A percentile compares a stretch with the other conserved stretches of the same genome.
phyloP scores from a whole-genome alignment of 2,329 filamentous ascomycete genomes.

The Stachybotrys echinatus region DNA sequence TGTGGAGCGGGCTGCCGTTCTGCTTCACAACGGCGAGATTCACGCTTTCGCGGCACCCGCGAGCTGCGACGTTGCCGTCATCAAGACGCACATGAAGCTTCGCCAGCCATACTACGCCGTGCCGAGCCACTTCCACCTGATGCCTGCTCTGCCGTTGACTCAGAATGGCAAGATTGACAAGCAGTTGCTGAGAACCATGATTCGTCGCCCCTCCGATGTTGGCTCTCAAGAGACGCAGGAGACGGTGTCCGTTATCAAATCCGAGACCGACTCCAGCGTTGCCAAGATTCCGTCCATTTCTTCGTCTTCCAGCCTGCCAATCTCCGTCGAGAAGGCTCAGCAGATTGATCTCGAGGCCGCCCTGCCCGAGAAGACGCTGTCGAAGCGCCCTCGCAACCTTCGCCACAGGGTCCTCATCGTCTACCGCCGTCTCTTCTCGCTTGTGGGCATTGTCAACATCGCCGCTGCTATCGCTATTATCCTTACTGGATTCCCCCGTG shows the following conservation, averaged over 20 bases:
- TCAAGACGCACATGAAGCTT: conserved; percentile 33
- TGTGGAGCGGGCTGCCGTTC: conserved; percentile 39
- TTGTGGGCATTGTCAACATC: conserved; percentile 47
- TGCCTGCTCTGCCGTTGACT: conserved; percentile 42
- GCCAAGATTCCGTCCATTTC: conserved; percentile 14
- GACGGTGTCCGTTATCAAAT: not conserved
- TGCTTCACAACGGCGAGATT: conserved; percentile 40
- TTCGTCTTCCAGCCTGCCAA: conserved; percentile 20
- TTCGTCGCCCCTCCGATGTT: not conserved
- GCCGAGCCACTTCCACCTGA: conserved; percentile 37
- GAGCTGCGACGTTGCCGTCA: conserved; percentile 23
- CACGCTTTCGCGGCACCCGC: conserved; percentile 42
- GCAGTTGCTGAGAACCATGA: conserved; percentile 25
- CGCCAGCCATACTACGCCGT: conserved; percentile 51
- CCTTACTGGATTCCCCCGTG: conserved; percentile 22
- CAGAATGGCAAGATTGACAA: conserved; percentile 54
- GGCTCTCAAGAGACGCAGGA: not conserved
- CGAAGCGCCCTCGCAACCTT: conserved; percentile 30
- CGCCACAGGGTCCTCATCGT: conserved; percentile 42
- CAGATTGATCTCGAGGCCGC: conserved; percentile 20
- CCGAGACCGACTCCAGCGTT: not conserved
- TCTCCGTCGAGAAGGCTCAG: conserved; percentile 7
- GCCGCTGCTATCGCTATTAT: conserved; percentile 39
- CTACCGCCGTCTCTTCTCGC: conserved; percentile 51
- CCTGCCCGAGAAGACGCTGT: conserved; percentile 35